These are phyloP conservation scores for Pyropia haitanensis DNA, from an alignment of 23 red algal genomes.

Conservation along the genomic window DNA sequence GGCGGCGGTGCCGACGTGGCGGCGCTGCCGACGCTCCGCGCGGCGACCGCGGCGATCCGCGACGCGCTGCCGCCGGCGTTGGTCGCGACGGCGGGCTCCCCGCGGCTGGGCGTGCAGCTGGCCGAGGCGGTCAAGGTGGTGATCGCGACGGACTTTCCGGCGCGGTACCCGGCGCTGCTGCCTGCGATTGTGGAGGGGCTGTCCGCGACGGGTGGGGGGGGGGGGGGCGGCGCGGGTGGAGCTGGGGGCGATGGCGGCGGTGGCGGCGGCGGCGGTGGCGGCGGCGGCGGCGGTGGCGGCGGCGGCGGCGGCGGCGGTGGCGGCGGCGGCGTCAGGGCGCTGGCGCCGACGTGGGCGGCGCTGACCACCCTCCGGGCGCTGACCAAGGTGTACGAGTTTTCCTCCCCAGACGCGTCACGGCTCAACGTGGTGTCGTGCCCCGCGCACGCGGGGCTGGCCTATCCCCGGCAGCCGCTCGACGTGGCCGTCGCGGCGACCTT, in stretches of 20 bases:
- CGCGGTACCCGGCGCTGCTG: slow-evolving; percentile 33
- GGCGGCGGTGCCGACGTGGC: background rate
- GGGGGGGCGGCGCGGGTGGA: too few species aligned
- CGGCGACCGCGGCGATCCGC: slow-evolving; percentile 26
- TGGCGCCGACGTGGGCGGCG: slow-evolving; percentile 24
- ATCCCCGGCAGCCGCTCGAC: slow-evolving; percentile 50
- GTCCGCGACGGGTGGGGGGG: slow-evolving; percentile 1
- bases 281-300: background rate
- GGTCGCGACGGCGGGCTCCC: slow-evolving; percentile 26
- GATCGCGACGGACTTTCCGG: slow-evolving; percentile 45
- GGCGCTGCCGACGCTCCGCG: slow-evolving; percentile 11
- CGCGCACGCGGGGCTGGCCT: slow-evolving; percentile 8
- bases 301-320: too few species aligned
- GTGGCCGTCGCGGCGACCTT: slow-evolving; percentile 33
- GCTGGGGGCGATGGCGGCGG: background rate
- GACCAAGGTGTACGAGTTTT: slow-evolving; percentile 53
- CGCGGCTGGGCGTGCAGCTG: slow-evolving; percentile 30
- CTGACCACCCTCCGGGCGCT: slow-evolving; percentile 39
- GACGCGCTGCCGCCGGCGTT: slow-evolving; percentile 31
- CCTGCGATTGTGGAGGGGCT: slow-evolving; percentile 18
- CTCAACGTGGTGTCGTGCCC: slow-evolving; percentile 23
- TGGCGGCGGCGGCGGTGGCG: too few species aligned
- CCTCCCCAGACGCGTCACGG: slow-evolving; percentile 17
- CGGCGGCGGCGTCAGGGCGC: background rate
- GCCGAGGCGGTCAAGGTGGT: slow-evolving; percentile 48